Evolutionary conservation across 1,284 basidiomycete genomes (phyloP), one percentile per base, ranked within the genome.

Genomic region (Irpex sp.): DNA sequence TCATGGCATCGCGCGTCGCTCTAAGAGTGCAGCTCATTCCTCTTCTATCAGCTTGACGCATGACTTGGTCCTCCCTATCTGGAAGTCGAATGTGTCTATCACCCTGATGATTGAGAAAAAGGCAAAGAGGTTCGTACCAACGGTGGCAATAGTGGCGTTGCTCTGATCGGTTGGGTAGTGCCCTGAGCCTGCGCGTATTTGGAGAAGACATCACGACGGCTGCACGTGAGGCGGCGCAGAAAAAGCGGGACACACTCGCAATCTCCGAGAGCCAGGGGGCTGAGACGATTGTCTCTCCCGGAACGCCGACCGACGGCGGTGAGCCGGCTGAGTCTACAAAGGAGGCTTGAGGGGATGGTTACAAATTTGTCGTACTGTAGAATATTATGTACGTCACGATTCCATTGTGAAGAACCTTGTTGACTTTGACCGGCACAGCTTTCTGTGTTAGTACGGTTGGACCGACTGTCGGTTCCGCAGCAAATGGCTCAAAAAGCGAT

Each of bases 101-200:
- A 87, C 90, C 3, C 81, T 97, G 62, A 95, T 98, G 92, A 87
- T 97, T 64, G 94, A 97, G 77, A 98, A 97, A 77, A 91, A 91
- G 70, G 93, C 94, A 40, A 97, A 97, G 78, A 93, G 89, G 94
- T 93, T 1, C 15, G 17, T 58, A 26, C 21, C 40, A 44, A 64
- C 54, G 37, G 34, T 60, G 34, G 58, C 5, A 48, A 2, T 58
- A 9, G 9, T 48, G 38, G 9, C 31, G 15, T 47, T 62, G 37
- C 48, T 11, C 55, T 54, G 57, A 51, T 11, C 34, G 54, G 11
- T 21, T 38, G 19, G 57, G 5, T 64, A 87, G 92, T 72, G 93
- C 93, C 0, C 75, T 94, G 69, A 92, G 89, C 68, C 75, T 93
- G 60, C 86, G 93, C 5, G 76, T 95, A n/a, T 95, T 91, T 69